These are phyloP conservation scores for Ophiostoma sp. DNA, from an alignment of 2,329 filamentous ascomycete species.

Conservation along the genomic window DNA sequence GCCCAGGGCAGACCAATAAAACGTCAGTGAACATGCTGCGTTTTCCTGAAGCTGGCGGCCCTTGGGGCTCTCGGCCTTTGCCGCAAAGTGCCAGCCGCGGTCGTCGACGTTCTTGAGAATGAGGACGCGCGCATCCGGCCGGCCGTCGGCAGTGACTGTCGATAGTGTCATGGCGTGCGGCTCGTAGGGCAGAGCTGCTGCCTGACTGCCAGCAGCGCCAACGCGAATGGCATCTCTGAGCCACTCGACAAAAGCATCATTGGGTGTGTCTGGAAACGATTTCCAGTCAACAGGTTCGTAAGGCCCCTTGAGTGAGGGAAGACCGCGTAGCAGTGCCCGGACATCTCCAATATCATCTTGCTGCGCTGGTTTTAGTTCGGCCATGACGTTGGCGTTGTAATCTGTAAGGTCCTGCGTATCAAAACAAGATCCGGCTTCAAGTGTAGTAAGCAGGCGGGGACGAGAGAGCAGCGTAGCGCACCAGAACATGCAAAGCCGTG, in stretches of 20 bases:
- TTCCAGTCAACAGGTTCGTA: neutral
- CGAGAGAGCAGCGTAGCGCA: no score
- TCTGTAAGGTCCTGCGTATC: neutral
- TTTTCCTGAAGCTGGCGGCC: constrained; percentile 19
- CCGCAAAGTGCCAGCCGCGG: constrained; percentile 26
- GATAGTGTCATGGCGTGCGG: neutral
- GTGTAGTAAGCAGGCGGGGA: no score
- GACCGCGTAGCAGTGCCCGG: neutral
- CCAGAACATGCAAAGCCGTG: no score
- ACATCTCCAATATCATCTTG: neutral
- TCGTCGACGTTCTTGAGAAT: constrained; percentile 25
- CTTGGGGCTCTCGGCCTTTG: constrained; percentile 23
- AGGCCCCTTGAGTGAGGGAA: neutral
- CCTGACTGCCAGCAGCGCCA: neutral
- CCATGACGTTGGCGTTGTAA: neutral
- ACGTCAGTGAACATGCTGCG: constrained; percentile 19
- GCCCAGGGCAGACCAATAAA: constrained; percentile 22
- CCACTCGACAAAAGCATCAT: neutral
- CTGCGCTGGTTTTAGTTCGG: neutral
- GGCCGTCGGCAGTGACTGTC: neutral
- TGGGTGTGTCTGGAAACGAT: neutral
- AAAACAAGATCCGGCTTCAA: neutral
- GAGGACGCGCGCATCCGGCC: constrained; percentile 23
- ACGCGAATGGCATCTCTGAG: neutral
- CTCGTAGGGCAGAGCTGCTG: neutral